Percentiles rank a stretch among this genome's conserved stretches.
Conservation (phyloP, 2,329 filamentous ascomycete species). For the Dissoconium aciculare region DNA sequence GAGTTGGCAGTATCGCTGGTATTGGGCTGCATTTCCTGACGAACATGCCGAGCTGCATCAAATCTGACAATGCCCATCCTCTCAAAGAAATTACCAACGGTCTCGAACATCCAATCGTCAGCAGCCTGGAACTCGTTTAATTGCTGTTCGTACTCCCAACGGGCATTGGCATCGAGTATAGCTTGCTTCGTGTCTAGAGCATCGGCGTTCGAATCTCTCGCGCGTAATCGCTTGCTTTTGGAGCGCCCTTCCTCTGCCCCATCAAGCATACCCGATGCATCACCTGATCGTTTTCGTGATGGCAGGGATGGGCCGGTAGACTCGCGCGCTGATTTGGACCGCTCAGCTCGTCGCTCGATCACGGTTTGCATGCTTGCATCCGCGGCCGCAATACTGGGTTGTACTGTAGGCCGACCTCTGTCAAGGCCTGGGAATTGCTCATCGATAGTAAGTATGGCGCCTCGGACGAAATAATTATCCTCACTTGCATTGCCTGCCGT, state of each 20-base stretch:
- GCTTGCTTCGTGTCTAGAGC: constrained; percentile 29
- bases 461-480: no score
- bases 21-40: constrained; percentile 16
- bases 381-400: constrained; percentile 19
- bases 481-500: no score
- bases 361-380: constrained; percentile 12
- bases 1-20: constrained; percentile 1
- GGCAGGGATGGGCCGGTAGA: constrained; percentile 23
- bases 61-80: constrained; percentile 34
- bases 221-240: constrained; percentile 46
- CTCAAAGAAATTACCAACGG: constrained; percentile 37
- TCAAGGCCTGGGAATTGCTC: constrained; percentile 23
- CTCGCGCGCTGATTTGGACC: constrained; percentile 1
- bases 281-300: constrained; percentile 45
- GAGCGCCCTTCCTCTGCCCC: constrained; percentile 40
- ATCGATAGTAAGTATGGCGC: constrained; percentile 9
- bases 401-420: constrained; percentile 17
- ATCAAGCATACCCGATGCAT: constrained; percentile 44
- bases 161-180: constrained; percentile 33
- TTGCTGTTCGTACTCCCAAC: constrained; percentile 41
- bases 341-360: background rate
- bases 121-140: constrained; percentile 39
- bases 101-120: constrained; percentile 43
- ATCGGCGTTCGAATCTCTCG: constrained; percentile 40
- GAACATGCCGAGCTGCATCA: constrained; percentile 15